Evolutionary conservation across 2,329 filamentous ascomycete species (phyloP), one percentile per base, ranked within the genome.

Genomic region (Calonectria ilicicola): DNA sequence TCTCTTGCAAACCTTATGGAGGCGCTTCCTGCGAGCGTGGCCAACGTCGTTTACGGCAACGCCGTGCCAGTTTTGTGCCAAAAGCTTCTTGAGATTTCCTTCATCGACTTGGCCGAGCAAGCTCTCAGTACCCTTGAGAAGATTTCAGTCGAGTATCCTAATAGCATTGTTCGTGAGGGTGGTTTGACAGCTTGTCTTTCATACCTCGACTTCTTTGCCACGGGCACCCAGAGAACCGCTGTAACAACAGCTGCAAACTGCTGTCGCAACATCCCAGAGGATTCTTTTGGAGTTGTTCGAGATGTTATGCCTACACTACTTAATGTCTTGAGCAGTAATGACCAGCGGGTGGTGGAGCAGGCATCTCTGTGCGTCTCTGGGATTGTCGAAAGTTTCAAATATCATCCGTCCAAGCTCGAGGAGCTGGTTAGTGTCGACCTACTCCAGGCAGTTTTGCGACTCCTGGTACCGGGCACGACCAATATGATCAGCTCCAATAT

Each of bases 1-100:
- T 98, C 95, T 83, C 90, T 99, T 79, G 97, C 97, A 72, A 98
- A 99, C 82, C 85, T 99, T 68, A 99, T 99, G 97, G 97, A 99
- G 83, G 97, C 96, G 29, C 87, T 99, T 35, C 96, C 97, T 23
- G 93, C 95, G 40, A 96, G 96, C 70, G 97, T 97, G 62, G 94
- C 95, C 15, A 98, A 98, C 82, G 95, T 99, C 17, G 97, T 98
- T 5, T 98, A 98, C 82, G 96, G 96, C n/a, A 95, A 95, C 63
- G 97, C 97, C 40, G 97, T 99, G 6, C 96, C 97, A 2, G 92
- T 99, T 15, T 87, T 99, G 29, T 98, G 97, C 85, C 94, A 96
- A 81, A 99, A 98, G 84, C 88, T 99, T 35, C 88, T 98, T 73
- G 96, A 98, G 84, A 98, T 98, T 56, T 93, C 96, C 74, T 99